Evolutionary conservation across 2,329 filamentous ascomycete species (phyloP).

Genomic region (Harringtonia aguacate): DNA sequence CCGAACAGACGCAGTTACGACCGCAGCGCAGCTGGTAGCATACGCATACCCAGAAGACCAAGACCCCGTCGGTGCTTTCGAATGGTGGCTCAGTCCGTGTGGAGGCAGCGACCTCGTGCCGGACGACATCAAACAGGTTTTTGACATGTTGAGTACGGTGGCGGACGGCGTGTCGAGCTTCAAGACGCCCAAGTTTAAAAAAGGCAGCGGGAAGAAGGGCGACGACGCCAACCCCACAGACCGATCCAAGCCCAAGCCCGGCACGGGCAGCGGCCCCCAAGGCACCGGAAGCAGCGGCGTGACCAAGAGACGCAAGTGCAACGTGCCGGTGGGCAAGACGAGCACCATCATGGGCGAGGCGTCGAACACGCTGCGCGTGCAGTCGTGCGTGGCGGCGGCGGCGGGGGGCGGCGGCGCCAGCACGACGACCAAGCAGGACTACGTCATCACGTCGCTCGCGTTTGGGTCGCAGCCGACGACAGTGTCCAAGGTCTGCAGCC

Average conservation of each 20-base stretch:
- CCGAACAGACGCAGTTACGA: neutral
- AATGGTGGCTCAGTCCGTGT: conserved; percentile 12
- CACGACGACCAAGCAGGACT: conserved; percentile 8
- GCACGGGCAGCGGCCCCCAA: neutral
- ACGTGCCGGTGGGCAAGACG: neutral
- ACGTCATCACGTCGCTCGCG: conserved; percentile 11
- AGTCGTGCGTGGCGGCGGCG: conserved; percentile 5
- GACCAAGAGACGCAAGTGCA: conserved; percentile 6
- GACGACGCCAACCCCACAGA: conserved; percentile 9
- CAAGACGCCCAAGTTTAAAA: conserved; percentile 8
- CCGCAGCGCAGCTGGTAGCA: conserved; percentile 5
- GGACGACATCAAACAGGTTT: conserved; percentile 12
- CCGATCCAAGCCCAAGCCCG: conserved; percentile 2
- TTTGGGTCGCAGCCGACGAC: conserved; percentile 7
- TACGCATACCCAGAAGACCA: conserved; percentile 9
- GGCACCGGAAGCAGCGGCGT: neutral
- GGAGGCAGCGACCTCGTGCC: conserved; percentile 11
- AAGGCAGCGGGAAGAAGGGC: conserved; percentile 10
- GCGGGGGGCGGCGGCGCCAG: neutral
- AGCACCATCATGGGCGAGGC: neutral
- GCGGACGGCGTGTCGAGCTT: conserved; percentile 8
- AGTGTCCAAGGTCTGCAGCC: conserved; percentile 7
- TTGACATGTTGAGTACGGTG: conserved; percentile 10
- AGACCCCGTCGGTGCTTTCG: conserved; percentile 9
- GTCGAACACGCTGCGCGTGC: conserved; percentile 10